Conservation (phyloP, 2,329 filamentous ascomycete species). For the Aureobasidium subglaciale region DNA sequence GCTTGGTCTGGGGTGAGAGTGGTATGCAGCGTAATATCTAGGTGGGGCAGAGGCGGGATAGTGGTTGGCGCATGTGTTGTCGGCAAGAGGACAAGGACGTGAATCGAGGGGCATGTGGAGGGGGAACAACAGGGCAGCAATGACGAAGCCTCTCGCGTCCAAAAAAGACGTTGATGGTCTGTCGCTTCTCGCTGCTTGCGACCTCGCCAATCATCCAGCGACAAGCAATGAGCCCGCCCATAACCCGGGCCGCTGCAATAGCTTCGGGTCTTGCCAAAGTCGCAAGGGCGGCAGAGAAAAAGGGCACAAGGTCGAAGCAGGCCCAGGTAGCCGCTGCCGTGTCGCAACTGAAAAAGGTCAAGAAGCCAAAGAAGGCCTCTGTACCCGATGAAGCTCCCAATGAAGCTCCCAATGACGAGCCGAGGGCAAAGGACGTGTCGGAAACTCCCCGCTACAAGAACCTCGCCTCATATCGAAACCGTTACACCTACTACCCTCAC, state of each 20-base stretch:
- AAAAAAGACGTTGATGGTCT: slow-evolving; percentile 9
- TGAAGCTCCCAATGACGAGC: background rate
- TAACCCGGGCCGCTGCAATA: background rate
- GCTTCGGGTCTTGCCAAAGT: background rate
- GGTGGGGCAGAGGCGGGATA: too few relatives aligned
- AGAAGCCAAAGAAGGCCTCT: background rate
- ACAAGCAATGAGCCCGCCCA: background rate
- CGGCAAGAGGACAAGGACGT: too few relatives aligned
- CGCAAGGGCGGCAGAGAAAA: background rate
- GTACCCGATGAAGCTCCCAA: background rate
- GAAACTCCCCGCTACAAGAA: background rate
- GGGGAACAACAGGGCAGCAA: background rate
- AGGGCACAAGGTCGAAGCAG: background rate
- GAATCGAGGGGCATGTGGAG: background rate
- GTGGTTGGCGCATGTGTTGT: background rate
- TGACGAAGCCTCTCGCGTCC: background rate
- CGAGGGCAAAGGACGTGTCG: background rate
- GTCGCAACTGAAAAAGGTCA: background rate
- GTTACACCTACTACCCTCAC: background rate
- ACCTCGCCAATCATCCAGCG: background rate
- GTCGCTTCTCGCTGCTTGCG: too few relatives aligned
- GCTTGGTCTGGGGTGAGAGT: too few relatives aligned
- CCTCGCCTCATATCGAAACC: background rate
- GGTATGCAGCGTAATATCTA: too few relatives aligned
- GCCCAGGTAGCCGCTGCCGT: background rate